A percentile compares a stretch with the other conserved stretches of the same genome.
Conservation (phyloP, 805 yeast genomes). For the Zygotorulaspora chibaensis region DNA sequence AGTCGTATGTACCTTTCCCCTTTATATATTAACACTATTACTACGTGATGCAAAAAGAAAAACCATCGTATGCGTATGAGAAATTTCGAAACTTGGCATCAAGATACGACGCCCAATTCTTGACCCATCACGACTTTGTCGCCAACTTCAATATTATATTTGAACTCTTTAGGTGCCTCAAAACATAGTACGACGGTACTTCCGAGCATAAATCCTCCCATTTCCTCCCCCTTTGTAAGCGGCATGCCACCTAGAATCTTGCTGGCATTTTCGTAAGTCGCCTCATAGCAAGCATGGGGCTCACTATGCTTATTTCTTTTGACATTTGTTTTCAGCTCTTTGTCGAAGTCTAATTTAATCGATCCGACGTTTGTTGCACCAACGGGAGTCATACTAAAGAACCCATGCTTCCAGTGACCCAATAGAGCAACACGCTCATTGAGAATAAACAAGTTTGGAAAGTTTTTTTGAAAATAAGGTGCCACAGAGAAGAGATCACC, state of each 20-base stretch:
- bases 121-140: slow-evolving; percentile 84
- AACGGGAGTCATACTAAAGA: slow-evolving; percentile 97
- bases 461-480: slow-evolving; percentile 87
- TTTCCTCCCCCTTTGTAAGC: slow-evolving; percentile 82
- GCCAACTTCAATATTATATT: slow-evolving; percentile 66
- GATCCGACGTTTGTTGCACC: slow-evolving; percentile 99
- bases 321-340: slow-evolving; percentile 80
- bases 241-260: slow-evolving; percentile 80
- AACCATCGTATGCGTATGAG: not conserved
- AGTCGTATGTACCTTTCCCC: no score
- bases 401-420: slow-evolving; percentile 96
- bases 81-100: not conserved
- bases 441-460: slow-evolving; percentile 80
- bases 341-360: slow-evolving; percentile 86
- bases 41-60: slow-evolving; percentile 1
- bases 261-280: slow-evolving; percentile 81
- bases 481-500: slow-evolving; percentile 96
- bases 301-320: slow-evolving; percentile 44
- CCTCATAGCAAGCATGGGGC: slow-evolving; percentile 87
- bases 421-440: slow-evolving; percentile 93
- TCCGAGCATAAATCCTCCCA: slow-evolving; percentile 96
- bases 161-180: slow-evolving; percentile 85
- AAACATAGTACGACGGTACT: slow-evolving; percentile 95
- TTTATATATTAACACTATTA: no score
- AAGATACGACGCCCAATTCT: slow-evolving; percentile 48